phyloP scores from a whole-genome alignment of 257 asterid genomes.

The Echites panduratus region DNA sequence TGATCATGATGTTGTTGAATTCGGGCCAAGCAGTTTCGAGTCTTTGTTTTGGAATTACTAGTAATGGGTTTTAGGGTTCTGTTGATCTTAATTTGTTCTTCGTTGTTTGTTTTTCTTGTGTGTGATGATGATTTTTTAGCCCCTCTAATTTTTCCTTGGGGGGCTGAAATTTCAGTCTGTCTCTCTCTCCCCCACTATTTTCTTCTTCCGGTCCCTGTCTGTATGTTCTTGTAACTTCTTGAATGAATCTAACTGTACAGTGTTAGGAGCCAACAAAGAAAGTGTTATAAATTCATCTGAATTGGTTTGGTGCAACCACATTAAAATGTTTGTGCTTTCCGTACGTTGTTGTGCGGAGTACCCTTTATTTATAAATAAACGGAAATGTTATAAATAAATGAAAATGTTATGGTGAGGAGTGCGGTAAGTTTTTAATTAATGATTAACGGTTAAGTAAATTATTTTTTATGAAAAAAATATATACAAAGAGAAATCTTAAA shows the following conservation, averaged over 20 bases:
- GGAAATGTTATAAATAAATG: too few relatives aligned
- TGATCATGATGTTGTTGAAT: slow-evolving; percentile 21
- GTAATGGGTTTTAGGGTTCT: background rate
- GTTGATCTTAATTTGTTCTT: background rate
- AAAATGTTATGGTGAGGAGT: too few relatives aligned
- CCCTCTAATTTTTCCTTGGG: slow-evolving; percentile 23
- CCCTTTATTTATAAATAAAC: too few relatives aligned
- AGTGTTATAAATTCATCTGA: slow-evolving; percentile 17
- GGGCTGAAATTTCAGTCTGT: slow-evolving; percentile 10
- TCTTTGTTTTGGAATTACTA: slow-evolving; percentile 55
- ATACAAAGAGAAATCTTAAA: too few relatives aligned
- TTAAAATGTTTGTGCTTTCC: background rate
- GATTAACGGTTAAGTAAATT: too few relatives aligned
- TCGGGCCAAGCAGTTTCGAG: slow-evolving; percentile 25
- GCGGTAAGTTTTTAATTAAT: too few relatives aligned
- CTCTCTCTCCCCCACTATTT: background rate
- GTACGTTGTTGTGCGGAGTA: background rate
- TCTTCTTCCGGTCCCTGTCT: background rate
- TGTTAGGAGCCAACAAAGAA: slow-evolving; percentile 8
- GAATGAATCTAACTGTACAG: slow-evolving; percentile 30
- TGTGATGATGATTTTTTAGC: slow-evolving; percentile 13
- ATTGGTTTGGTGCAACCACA: slow-evolving; percentile 11
- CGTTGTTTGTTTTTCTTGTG: background rate
- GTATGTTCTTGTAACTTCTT: slow-evolving; percentile 11
- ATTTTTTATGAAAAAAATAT: too few relatives aligned